phyloP scores from a whole-genome alignment of 2,329 filamentous ascomycete species.

The Sporothrix luriei region DNA sequence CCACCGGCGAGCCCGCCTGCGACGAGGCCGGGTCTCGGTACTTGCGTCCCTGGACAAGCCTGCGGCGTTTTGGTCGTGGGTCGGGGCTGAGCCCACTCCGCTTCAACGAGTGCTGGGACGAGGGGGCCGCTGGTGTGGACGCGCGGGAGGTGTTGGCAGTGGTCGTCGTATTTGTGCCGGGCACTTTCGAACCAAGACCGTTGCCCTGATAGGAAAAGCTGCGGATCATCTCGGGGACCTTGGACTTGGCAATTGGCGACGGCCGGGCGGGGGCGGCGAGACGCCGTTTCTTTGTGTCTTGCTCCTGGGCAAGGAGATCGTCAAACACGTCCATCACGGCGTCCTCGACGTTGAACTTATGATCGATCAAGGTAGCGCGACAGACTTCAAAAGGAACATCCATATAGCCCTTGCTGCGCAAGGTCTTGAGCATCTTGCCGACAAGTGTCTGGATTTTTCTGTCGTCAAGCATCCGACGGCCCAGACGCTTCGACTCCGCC shows the following conservation, averaged over 20 bases:
- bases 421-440: slow-evolving; percentile 27
- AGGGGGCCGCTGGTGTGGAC: slow-evolving; percentile 30
- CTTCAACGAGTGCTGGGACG: slow-evolving; percentile 32
- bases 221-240: slow-evolving; percentile 34
- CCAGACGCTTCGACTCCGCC: not conserved
- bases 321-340: slow-evolving; percentile 33
- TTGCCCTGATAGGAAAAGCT: slow-evolving; percentile 33
- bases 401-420: slow-evolving; percentile 29
- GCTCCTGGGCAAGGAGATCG: slow-evolving; percentile 7
- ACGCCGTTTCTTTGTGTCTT: not conserved
- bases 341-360: slow-evolving; percentile 32
- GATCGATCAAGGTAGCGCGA: slow-evolving; percentile 29
- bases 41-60: slow-evolving; percentile 39
- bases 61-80: slow-evolving; percentile 38
- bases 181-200: not conserved
- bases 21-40: slow-evolving; percentile 30
- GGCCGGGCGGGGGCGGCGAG: not conserved
- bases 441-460: slow-evolving; percentile 29
- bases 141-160: slow-evolving; percentile 26
- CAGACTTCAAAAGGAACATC: slow-evolving; percentile 21
- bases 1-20: slow-evolving; percentile 36
- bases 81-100: slow-evolving; percentile 29
- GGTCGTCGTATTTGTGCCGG: not conserved
- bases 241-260: slow-evolving; percentile 21
- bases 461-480: slow-evolving; percentile 30